phyloP scores from a whole-genome alignment of 768 basidiomycete genomes.

The Xerocomus potaroensis region DNA sequence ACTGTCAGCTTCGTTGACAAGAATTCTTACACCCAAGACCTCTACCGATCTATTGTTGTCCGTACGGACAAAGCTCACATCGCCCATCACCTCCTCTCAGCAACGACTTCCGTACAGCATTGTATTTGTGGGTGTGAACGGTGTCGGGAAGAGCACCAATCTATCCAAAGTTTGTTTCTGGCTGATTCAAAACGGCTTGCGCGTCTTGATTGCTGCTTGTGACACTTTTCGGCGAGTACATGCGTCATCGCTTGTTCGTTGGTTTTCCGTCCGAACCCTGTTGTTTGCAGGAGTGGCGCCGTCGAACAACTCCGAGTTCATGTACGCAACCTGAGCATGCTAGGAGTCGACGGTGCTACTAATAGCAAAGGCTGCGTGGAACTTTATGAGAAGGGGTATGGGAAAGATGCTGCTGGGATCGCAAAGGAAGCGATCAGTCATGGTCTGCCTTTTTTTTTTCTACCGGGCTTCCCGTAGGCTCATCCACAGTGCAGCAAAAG shows the following conservation, averaged over 20 bases:
- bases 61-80: conserved; percentile 82
- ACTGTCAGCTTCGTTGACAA: conserved; percentile 81
- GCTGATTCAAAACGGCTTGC: conserved; percentile 91
- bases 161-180: conserved; percentile 98
- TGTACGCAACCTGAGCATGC: conserved; percentile 87
- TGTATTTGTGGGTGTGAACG: conserved; percentile 97
- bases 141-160: conserved; percentile 98
- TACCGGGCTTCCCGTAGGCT: conserved; percentile 7
- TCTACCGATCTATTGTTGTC: conserved; percentile 95
- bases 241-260: background rate
- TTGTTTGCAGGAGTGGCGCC: conserved; percentile 71
- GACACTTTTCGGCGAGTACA: conserved; percentile 83
- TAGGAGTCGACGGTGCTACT: conserved; percentile 64
- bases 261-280: background rate
- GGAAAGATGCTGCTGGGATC: conserved; percentile 98
- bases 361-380: conserved; percentile 80
- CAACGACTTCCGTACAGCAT: conserved; percentile 87
- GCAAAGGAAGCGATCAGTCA: conserved; percentile 92
- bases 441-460: conserved; percentile 45
- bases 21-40: conserved; percentile 93
- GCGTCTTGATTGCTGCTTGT: conserved; percentile 96
- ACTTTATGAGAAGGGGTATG: conserved; percentile 94
- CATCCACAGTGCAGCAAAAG: conserved; percentile 65
- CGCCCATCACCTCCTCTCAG: conserved; percentile 67
- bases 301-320: conserved; percentile 98